A percentile compares a stretch with the other conserved stretches of the same genome.
Evolutionary conservation across 805 yeast species (phyloP).

Genomic region (Isabelozyma heimii): DNA sequence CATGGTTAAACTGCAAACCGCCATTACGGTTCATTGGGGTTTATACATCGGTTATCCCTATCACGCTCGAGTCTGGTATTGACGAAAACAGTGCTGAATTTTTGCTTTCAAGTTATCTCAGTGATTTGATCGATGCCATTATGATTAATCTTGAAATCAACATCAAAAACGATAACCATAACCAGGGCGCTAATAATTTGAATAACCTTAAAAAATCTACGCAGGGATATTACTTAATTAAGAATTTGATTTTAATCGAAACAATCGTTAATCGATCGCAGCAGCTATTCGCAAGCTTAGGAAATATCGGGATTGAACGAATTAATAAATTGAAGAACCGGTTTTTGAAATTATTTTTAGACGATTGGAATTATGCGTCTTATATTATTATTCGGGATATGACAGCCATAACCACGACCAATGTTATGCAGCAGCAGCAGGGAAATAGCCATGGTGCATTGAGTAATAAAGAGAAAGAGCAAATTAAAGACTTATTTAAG

Average conservation of each 20-base stretch:
- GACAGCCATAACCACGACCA: conserved; percentile 60
- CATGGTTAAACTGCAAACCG: conserved; percentile 66
- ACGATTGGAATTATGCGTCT: conserved; percentile 79
- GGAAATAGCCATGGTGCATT: conserved; percentile 13
- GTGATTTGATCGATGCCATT: conserved; percentile 78
- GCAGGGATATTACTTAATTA: conserved; percentile 69
- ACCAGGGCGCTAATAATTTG: background rate
- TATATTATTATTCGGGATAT: conserved; percentile 70
- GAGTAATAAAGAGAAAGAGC: conserved; percentile 73
- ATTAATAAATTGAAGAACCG: conserved; percentile 68
- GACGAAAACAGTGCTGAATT: conserved; percentile 46
- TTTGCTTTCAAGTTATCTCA: conserved; percentile 61
- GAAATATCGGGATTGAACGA: conserved; percentile 58
- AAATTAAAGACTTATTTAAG: conserved; percentile 78
- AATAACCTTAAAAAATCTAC: conserved; percentile 35
- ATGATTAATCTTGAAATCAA: conserved; percentile 62
- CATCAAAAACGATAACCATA: conserved; percentile 34
- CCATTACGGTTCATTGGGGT: conserved; percentile 45
- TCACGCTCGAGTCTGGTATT: conserved; percentile 23
- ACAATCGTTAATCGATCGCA: conserved; percentile 60
- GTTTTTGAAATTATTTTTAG: conserved; percentile 67
- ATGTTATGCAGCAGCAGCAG: conserved; percentile 29
- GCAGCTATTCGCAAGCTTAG: conserved; percentile 53
- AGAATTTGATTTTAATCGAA: conserved; percentile 72
- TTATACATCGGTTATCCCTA: conserved; percentile 48